Base-by-base conservation (phyloP, 1,139 yeast genomes). In the Blastobotrys apis region DNA sequence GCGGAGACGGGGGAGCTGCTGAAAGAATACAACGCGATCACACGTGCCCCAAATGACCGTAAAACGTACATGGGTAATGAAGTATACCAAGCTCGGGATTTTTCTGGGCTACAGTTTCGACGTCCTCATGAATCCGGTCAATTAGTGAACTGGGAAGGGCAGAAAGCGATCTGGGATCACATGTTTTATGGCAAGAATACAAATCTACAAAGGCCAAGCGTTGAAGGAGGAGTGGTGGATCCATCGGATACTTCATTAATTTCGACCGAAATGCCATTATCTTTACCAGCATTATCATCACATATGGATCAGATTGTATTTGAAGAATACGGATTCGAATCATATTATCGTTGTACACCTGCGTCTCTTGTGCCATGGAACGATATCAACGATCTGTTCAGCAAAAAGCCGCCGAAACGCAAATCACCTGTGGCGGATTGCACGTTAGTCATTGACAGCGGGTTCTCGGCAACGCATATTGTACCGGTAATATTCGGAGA, bases 101-200 rank as follows among this genome's bases (percentile, higher is more conserved):
- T 80, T 43, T 80, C 94, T 1, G 88, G 94, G 1, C 72, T 90
- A 13, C 74, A 75, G 27, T 77, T 84, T 63, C 77, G 84, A 49
- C 69, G 98, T 44, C 97, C 99, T 0, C 80, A 79, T 51, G 97
- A 88, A 52, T 80, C 82, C 54, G 73, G 97, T 13, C 94, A 90
- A 58, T 67, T 94, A 44, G 80, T 83, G 0, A 86, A 94, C 32
- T 94, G 98, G 98, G 95, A 87, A 52, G 69, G 86, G 1, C 90
- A 94, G 61, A 84, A 84, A 59, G 84, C 84, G n/a, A 76, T 94
- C 3, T 94, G 98, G 98, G 97, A 94, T 62, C 78, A 82, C 52
- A 74, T 85, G 61, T 66, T 82, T 54, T 68, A 65, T 54, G 68
- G 68, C 31, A 66, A 68, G 62, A 60, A 64, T 16, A 56, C 60